Conservation (phyloP, 1,284 basidiomycete species). For the Microbotryum silenes-acaulis region DNA sequence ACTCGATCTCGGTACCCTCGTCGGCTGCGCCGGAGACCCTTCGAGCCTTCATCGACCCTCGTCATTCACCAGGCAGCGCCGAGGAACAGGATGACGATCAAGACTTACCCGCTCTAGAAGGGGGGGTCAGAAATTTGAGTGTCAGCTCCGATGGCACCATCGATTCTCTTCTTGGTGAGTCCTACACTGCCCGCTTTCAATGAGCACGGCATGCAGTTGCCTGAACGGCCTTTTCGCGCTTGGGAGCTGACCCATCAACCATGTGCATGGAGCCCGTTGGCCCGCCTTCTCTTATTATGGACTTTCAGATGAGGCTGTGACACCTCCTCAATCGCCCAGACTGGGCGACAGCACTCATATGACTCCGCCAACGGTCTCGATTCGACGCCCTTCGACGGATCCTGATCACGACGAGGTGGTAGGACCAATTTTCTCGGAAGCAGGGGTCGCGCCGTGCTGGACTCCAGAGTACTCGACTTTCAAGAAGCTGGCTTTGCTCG, state of each 20-base stretch:
- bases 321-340: slow-evolving; percentile 18
- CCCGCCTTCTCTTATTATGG: no score
- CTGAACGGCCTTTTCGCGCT: not conserved
- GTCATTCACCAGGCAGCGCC: no score
- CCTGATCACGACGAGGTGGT: no score
- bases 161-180: slow-evolving; percentile 17
- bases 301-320: slow-evolving; percentile 22
- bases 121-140: slow-evolving; percentile 18
- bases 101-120: slow-evolving; percentile 10
- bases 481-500: slow-evolving; percentile 1
- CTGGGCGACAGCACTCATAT: slow-evolving; percentile 8
- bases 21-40: no score
- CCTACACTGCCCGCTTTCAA: not conserved
- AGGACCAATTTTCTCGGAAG: no score
- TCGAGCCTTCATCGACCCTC: no score
- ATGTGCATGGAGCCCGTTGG: no score
- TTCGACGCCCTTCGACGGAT: no score
- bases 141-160: slow-evolving; percentile 26
- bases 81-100: slow-evolving; percentile 10
- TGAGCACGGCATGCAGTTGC: not conserved
- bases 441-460: no score
- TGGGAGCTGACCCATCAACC: no score
- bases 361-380: slow-evolving; percentile 6
- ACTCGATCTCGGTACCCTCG: no score
- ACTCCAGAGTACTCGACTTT: not conserved